Base-by-base conservation (phyloP, 2,329 filamentous ascomycete species). In the Pyrenochaeta sp. region DNA sequence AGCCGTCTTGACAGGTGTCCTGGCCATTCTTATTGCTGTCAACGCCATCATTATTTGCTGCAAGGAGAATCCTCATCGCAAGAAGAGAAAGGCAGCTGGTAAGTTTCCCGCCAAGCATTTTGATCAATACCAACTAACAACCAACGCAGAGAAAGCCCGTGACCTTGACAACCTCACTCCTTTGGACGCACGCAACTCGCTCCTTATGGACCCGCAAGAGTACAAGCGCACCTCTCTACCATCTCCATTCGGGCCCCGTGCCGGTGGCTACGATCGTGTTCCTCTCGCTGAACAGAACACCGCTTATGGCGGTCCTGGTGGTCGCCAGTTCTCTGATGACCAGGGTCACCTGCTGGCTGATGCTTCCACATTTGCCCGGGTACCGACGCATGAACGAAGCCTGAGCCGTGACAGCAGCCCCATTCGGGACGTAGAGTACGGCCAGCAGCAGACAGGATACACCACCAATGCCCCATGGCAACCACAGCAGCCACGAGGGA, bases 61-160 rank as follows among this genome's bases (percentile, higher is more conserved):
- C 85, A 91, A 90, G 75, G 87, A 93, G 80, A 98, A 98, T 81
- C 93, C 94, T 3, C 94, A 98, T 78, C 88, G 91, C 64, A 90
- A 90, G 84, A 89, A 89, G 72, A 89, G 92, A 79, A 96, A 96
- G 86, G 91, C 94, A 80, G 88, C 92, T 77, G 92, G 92, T 92
- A 91, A 86, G 89, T 82, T 52, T 44, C 8, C 27, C 10, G 15
- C 36, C 7, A 8, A 34, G n/a, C 34, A 36, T 36, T 25, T 30
- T 47, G 45, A 61, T 54, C 49, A 19, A 2, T 13, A 55, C 42
- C 46, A 65, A 46, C 72, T 76, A 79, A 79, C 55, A 58, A 4
- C 62, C 42, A 6, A 3, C 59, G 56, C 78, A 92, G 91, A 93
- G 79, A 92, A 94, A 83, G 79, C 87, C 71, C 89, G 90, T 64